Evolutionary conservation across 2,329 filamentous ascomycete species (phyloP).

Genomic region (Exserohilum rostratum): DNA sequence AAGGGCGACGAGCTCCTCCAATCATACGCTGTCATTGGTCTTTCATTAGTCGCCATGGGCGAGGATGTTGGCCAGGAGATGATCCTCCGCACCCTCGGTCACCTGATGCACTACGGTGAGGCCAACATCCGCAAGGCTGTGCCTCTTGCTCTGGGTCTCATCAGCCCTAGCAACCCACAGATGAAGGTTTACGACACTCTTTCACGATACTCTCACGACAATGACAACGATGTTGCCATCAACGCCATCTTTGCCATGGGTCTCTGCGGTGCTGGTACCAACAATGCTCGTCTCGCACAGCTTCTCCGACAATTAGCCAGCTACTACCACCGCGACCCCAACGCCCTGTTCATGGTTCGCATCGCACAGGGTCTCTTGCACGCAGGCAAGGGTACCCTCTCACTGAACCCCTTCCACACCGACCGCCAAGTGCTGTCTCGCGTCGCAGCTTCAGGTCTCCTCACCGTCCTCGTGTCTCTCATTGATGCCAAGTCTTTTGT

Average conservation of each 20-base stretch:
- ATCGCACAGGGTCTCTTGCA: conserved; percentile 97
- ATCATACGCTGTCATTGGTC: conserved; percentile 91
- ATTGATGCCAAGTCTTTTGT: conserved; percentile 92
- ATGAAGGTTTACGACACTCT: conserved; percentile 99
- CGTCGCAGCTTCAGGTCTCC: conserved; percentile 85
- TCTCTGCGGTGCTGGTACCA: conserved; percentile 92
- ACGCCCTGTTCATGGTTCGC: conserved; percentile 97
- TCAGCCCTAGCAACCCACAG: conserved; percentile 97
- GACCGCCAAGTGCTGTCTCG: conserved; percentile 94
- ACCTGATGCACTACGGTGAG: conserved; percentile 99
- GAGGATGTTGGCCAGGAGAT: conserved; percentile 99
- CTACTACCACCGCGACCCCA: conserved; percentile 97
- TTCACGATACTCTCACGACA: conserved; percentile 97
- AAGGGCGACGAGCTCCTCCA: conserved; percentile 95
- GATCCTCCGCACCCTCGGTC: conserved; percentile 95
- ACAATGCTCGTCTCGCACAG: conserved; percentile 95
- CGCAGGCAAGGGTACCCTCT: conserved; percentile 98
- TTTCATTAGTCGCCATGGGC: conserved; percentile 95
- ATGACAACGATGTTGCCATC: conserved; percentile 95
- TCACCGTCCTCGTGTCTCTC: conserved; percentile 89
- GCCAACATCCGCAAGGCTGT: conserved; percentile 96
- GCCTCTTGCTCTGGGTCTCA: conserved; percentile 92
- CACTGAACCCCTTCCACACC: conserved; percentile 98
- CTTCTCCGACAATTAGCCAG: conserved; percentile 91
- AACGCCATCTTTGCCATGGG: conserved; percentile 99